Percentiles rank a stretch among this genome's conserved stretches.
phyloP scores from a whole-genome alignment of 192 early-diverging fungal genomes.

The Phycomyces blakesleeanus region DNA sequence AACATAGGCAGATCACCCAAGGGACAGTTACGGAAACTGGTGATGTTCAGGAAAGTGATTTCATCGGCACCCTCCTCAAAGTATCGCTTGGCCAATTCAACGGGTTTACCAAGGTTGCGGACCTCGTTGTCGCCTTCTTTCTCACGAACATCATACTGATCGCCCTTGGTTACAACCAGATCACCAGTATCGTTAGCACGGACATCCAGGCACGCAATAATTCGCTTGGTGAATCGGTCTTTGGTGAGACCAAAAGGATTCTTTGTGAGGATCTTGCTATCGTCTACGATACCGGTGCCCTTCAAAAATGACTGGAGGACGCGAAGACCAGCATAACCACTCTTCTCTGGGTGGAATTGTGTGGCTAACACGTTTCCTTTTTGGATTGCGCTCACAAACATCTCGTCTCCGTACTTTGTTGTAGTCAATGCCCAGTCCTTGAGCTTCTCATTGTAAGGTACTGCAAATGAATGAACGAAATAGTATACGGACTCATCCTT shows the following conservation, averaged over 20 bases:
- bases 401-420: constrained; percentile 86
- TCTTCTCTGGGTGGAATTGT: constrained; percentile 99
- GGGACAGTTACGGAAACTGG: constrained; percentile 91
- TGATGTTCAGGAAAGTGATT: constrained; percentile 98
- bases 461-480: constrained; percentile 97
- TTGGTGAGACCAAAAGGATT: constrained; percentile 14
- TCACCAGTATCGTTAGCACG: constrained; percentile 96
- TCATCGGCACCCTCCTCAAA: constrained; percentile 97
- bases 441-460: constrained; percentile 54
- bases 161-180: constrained; percentile 98
- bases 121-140: constrained; percentile 57
- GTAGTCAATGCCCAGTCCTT: constrained; percentile 74
- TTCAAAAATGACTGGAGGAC: constrained; percentile 80
- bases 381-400: constrained; percentile 80
- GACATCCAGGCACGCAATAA: constrained; percentile 97
- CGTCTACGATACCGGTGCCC: constrained; percentile 30
- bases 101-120: constrained; percentile 96
- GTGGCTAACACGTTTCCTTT: constrained; percentile 90
- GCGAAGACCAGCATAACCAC: constrained; percentile 82
- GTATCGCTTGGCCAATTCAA: constrained; percentile 88
- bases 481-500: constrained; percentile 72
- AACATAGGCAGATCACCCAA: constrained; percentile 93
- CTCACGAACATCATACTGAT: constrained; percentile 98
- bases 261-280: constrained; percentile 2
- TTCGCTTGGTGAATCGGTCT: constrained; percentile 77